These are phyloP conservation scores for Apiospora pterosperma DNA, from an alignment of 2,329 filamentous ascomycete genomes.

Conservation along the genomic window DNA sequence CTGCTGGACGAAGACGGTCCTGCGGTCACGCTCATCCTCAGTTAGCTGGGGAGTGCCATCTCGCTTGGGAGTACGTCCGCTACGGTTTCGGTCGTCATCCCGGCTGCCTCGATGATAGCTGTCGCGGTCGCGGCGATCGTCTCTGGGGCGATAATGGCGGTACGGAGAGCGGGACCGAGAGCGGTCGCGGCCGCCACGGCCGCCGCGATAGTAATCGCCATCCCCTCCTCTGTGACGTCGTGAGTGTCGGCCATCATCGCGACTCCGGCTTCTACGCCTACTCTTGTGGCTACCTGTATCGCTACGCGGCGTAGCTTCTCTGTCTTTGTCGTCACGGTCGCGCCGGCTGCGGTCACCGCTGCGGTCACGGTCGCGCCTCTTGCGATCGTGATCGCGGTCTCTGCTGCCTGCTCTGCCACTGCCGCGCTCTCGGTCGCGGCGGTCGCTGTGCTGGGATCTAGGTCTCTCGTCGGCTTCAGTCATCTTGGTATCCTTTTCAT, in stretches of 20 bases:
- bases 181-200: constrained; percentile 53
- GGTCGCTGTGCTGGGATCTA: constrained; percentile 49
- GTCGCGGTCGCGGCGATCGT: constrained; percentile 49
- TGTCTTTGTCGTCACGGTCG: constrained; percentile 55
- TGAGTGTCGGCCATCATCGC: constrained; percentile 70
- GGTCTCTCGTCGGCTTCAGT: constrained; percentile 56
- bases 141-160: constrained; percentile 53
- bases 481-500: constrained; percentile 43
- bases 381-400: constrained; percentile 49
- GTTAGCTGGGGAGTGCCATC: constrained; percentile 70
- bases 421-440: constrained; percentile 30
- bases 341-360: constrained; percentile 55
- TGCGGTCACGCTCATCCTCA: constrained; percentile 93
- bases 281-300: constrained; percentile 78
- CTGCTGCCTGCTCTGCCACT: constrained; percentile 21
- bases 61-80: constrained; percentile 33
- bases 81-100: constrained; percentile 43
- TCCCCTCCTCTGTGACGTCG: constrained; percentile 65
- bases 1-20: constrained; percentile 98
- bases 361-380: constrained; percentile 54
- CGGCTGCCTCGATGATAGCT: constrained; percentile 52
- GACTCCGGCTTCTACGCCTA: constrained; percentile 75
- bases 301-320: constrained; percentile 67
- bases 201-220: constrained; percentile 70
- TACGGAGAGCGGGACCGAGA: constrained; percentile 72